Percentiles rank a stretch among this genome's conserved stretches.
These are phyloP conservation scores for Lanmaoa pseudosensibilis DNA, from an alignment of 768 basidiomycete genomes.

Conservation along the genomic window DNA sequence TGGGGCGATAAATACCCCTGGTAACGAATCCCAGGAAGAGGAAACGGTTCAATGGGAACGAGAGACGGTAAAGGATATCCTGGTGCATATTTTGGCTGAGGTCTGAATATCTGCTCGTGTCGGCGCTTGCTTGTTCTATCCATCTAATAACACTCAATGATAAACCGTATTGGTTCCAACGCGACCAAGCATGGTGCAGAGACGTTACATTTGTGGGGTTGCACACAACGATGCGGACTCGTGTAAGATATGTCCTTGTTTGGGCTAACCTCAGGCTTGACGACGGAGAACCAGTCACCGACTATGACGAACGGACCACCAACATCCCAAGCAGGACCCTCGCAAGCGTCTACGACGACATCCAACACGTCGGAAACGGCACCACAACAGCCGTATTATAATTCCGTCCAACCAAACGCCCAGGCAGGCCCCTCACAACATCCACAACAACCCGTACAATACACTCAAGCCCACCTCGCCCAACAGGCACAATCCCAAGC, in stretches of 20 bases:
- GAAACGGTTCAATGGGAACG: constrained; percentile 37
- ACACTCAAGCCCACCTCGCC: constrained; percentile 19
- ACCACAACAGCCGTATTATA: constrained; percentile 11
- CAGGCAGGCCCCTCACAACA: constrained; percentile 21
- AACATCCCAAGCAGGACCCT: constrained; percentile 42
- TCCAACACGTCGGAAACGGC: constrained; percentile 11
- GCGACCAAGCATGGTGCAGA: neutral
- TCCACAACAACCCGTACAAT: constrained; percentile 17
- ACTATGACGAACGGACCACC: constrained; percentile 44
- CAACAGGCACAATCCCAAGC: constrained; percentile 21
- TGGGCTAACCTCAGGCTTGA: neutral
- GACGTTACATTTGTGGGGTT: neutral
- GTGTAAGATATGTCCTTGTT: constrained; percentile 1
- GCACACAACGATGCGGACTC: neutral
- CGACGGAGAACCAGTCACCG: neutral
- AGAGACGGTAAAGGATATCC: constrained; percentile 63
- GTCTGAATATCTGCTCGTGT: constrained; percentile 35
- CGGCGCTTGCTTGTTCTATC: neutral
- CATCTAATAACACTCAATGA: neutral
- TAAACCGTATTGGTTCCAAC: neutral
- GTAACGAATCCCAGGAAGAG: constrained; percentile 17
- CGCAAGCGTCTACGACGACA: constrained; percentile 18
- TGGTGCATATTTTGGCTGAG: constrained; percentile 56
- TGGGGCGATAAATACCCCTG: constrained; percentile 43
- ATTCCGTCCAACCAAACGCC: constrained; percentile 13